Evolutionary conservation across 2,329 filamentous ascomycete species (phyloP).

Genomic region (Xylariaceae sp.): DNA sequence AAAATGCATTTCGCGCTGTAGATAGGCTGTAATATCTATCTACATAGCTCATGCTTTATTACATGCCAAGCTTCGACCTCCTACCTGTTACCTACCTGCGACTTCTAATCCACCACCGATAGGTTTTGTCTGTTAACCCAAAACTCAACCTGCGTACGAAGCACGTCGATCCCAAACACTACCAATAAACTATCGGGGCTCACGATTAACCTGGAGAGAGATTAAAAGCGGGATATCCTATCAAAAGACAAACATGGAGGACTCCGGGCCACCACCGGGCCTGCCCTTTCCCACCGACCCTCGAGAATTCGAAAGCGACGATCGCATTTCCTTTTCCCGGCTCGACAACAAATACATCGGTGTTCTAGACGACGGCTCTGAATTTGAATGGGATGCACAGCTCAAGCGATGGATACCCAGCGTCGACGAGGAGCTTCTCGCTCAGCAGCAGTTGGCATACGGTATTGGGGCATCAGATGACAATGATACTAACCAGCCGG

Average conservation of each 20-base stretch:
- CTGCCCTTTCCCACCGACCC: slow-evolving; percentile 52
- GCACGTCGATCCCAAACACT: background rate
- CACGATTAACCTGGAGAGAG: background rate
- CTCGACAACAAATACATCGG: slow-evolving; percentile 76
- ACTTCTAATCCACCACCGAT: too few relatives aligned
- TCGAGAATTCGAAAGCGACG: slow-evolving; percentile 67
- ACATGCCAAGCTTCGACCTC: too few relatives aligned
- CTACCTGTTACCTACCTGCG: too few relatives aligned
- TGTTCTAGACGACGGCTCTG: slow-evolving; percentile 75
- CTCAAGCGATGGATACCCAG: slow-evolving; percentile 70
- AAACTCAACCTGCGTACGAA: background rate
- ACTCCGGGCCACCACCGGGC: slow-evolving; percentile 22
- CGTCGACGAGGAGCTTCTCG: slow-evolving; percentile 38
- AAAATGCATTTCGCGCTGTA: too few relatives aligned
- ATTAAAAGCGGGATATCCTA: background rate
- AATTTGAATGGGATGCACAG: slow-evolving; percentile 73
- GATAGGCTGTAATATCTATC: too few relatives aligned
- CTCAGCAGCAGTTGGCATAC: slow-evolving; percentile 32
- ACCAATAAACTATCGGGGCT: background rate
- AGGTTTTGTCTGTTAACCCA: background rate
- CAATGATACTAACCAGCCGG: slow-evolving; percentile 24
- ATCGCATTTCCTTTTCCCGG: slow-evolving; percentile 82
- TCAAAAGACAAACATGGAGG: slow-evolving; percentile 18
- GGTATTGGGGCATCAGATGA: slow-evolving; percentile 36
- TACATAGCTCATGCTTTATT: too few relatives aligned